Conservation (phyloP, 257 asterid species). For the Mitragyna speciosa region DNA sequence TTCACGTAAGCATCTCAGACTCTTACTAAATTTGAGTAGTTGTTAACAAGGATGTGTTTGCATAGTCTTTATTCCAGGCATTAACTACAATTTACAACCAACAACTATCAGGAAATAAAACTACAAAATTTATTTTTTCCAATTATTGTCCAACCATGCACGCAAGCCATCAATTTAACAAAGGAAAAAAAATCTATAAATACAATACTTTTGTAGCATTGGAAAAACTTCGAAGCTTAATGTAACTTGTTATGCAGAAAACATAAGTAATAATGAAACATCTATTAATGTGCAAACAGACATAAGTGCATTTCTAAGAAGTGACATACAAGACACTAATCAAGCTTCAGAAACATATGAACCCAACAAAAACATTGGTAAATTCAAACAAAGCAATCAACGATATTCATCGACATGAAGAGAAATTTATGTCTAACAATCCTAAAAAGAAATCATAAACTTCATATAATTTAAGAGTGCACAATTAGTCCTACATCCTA, state of each 20-base stretch:
- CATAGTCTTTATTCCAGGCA: not conserved
- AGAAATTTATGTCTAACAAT: not conserved
- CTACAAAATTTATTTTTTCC: not conserved
- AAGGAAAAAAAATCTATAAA: not conserved
- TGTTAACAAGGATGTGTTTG: not conserved
- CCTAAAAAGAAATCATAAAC: not conserved
- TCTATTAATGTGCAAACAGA: not conserved
- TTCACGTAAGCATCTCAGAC: not conserved
- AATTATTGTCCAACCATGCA: not conserved
- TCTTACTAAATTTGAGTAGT: not conserved
- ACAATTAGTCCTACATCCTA: too few relatives aligned
- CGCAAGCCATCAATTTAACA: not conserved
- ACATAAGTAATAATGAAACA: not conserved
- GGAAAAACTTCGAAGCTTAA: not conserved
- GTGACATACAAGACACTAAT: not conserved
- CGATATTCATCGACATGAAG: not conserved
- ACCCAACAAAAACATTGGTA: too few relatives aligned
- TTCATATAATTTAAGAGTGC: too few relatives aligned
- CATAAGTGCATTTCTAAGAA: not conserved
- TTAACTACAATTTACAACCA: not conserved
- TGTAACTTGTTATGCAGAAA: not conserved
- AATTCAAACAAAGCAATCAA: not conserved
- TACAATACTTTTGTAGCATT: not conserved
- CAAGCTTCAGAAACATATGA: not conserved
- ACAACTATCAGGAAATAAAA: not conserved